Percentiles rank a stretch among this genome's conserved stretches.
phyloP scores from a whole-genome alignment of 2,329 filamentous ascomycete species.

The Penicillium oxalicum region DNA sequence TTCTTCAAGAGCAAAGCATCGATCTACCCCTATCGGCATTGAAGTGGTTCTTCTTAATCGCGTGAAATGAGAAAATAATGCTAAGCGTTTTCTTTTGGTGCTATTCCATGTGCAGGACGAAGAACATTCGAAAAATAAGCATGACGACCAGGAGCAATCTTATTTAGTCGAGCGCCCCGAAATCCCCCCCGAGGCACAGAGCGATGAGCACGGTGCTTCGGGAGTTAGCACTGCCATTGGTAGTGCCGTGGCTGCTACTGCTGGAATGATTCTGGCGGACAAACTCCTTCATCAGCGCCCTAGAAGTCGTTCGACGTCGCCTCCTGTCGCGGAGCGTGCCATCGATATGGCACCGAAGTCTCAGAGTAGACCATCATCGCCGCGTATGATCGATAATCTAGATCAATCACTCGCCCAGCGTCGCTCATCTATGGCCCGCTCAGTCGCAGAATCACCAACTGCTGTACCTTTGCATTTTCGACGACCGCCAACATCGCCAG shows the following conservation, averaged over 20 bases:
- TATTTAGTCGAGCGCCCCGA: conserved; percentile 62
- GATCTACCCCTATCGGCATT: too few species aligned
- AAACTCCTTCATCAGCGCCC: conserved; percentile 21
- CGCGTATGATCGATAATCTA: conserved; percentile 16
- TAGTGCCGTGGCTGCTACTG: conserved; percentile 14
- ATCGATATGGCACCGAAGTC: conserved; percentile 26
- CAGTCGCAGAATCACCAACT: conserved; percentile 43
- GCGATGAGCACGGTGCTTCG: conserved; percentile 43
- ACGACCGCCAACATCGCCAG: conserved; percentile 44
- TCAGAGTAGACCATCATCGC: conserved; percentile 32
- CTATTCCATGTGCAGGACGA: conserved; percentile 31
- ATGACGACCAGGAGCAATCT: conserved; percentile 49
- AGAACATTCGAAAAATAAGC: conserved; percentile 30
- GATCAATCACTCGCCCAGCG: conserved; percentile 17
- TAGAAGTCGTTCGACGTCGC: conserved; percentile 33
- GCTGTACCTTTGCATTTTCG: conserved; percentile 53
- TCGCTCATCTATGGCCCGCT: conserved; percentile 26
- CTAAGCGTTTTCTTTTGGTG: conserved; percentile 26
- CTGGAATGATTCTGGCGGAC: conserved; percentile 16
- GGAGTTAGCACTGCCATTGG: conserved; percentile 26
- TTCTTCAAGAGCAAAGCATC: background rate
- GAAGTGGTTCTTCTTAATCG: background rate
- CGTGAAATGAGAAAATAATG: conserved; percentile 23
- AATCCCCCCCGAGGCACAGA: conserved; percentile 44
- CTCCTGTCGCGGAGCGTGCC: conserved; percentile 25